Evolutionary conservation across 2,329 filamentous ascomycete species (phyloP), one percentile per base, ranked within the genome.

Genomic region (Amphichorda felina): DNA sequence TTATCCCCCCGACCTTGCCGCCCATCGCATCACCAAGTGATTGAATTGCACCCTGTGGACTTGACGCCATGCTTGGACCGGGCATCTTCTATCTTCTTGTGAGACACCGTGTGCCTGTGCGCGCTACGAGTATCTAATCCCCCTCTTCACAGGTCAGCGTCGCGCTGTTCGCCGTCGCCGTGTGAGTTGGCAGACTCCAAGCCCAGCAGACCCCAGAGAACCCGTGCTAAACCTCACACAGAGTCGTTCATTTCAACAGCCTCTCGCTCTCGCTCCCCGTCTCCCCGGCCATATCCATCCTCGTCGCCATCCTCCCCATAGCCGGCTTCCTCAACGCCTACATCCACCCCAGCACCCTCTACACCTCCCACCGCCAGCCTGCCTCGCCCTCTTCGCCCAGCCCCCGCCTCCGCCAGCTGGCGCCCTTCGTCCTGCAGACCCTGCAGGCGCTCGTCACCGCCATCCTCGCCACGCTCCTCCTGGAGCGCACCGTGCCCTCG

Each of bases 401-500:
- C 13, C 16, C 28, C 8, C 37, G 41, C 26, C 35, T 48, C 33
- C 37, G 35, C 5, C 43, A 41, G n/a, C 45, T 59, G 24, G 37
- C 50, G 2, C 55, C 55, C 4, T 42, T 56, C 13, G 40, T 56
- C 14, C 41, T 64, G 8, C 64, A 69, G 33, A 47, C 57, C 9
- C 40, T 64, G 3, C 66, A 70, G 37, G 58, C 50, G 7, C 47
- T 67, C 15, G 26, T 64, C 4, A 51, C 59, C 2, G 56, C 63
- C 6, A 49, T 68, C 5, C 53, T 71, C 3, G 63, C 63, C 2
- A 66, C 66, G 0, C 47, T 70, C 7, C 52, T 68, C 11, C 43
- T 59, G 21, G 49, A 58, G 36, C 47, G 50, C 13, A 41, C 55
- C 13, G 36, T 53, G 0, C 55, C 62, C 1, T 57, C 60, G 1